phyloP scores from a whole-genome alignment of 164 flowering plant species.

The Vitis vinifera region DNA sequence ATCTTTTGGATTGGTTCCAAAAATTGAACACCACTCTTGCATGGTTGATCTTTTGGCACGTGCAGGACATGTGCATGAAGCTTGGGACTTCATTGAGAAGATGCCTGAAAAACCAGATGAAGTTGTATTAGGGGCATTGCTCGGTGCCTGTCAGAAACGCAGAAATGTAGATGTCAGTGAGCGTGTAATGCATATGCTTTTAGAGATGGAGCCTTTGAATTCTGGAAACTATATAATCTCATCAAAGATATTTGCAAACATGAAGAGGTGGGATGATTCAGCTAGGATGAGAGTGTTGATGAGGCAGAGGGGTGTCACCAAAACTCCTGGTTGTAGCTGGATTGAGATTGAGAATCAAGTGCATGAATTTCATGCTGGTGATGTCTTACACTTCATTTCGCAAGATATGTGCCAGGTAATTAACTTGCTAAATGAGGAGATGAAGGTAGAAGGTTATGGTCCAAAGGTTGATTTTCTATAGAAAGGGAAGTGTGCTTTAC shows the following conservation, averaged over 20 bases:
- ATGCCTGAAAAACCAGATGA: constrained; percentile 78
- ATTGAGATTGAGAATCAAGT: constrained; percentile 38
- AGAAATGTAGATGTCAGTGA: constrained; percentile 50
- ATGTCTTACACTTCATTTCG: constrained; percentile 17
- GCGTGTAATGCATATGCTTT: constrained; percentile 40
- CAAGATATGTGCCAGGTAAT: constrained; percentile 18
- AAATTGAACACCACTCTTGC: constrained; percentile 69
- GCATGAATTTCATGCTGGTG: constrained; percentile 55
- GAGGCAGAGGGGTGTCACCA: constrained; percentile 54
- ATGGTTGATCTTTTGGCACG: constrained; percentile 80
- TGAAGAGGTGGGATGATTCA: constrained; percentile 59
- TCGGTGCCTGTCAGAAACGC: constrained; percentile 61
- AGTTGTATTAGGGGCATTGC: constrained; percentile 58
- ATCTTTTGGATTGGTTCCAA: constrained; percentile 50
- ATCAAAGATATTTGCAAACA: constrained; percentile 60
- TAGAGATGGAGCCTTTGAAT: constrained; percentile 58
- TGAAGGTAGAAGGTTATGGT: constrained; percentile 38
- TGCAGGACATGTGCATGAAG: constrained; percentile 65
- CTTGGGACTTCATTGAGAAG: constrained; percentile 54
- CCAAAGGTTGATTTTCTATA: constrained; percentile 17
- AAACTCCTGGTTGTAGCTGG: constrained; percentile 81
- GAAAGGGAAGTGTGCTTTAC: not conserved
- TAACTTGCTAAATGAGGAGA: constrained; percentile 36
- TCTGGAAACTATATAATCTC: constrained; percentile 67
- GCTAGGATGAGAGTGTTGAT: constrained; percentile 66